phyloP scores from a whole-genome alignment of 2,329 filamentous ascomycete species.

The Cladophialophora yegresii region DNA sequence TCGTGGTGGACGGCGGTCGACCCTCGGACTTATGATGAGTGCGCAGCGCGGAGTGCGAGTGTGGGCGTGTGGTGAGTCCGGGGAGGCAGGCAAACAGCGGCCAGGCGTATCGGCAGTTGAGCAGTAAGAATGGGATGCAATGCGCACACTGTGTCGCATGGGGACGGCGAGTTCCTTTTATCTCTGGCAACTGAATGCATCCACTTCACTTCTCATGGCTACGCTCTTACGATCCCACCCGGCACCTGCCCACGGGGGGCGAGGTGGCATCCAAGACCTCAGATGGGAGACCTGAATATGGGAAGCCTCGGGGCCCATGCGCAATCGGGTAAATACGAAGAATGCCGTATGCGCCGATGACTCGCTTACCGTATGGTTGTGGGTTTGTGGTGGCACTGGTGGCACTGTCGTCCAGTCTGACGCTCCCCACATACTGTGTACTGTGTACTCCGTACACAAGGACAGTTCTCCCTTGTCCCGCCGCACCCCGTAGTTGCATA shows the following conservation, averaged over 20 bases:
- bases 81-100: background rate
- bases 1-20: background rate
- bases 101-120: background rate
- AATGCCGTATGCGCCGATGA: background rate
- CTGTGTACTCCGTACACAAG: background rate
- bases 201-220: background rate
- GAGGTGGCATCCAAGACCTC: background rate
- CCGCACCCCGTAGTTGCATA: background rate
- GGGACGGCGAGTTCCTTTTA: background rate
- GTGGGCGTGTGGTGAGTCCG: background rate
- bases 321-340: background rate
- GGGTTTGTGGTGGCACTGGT: background rate
- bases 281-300: background rate
- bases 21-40: background rate
- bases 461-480: background rate
- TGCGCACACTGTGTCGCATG: background rate
- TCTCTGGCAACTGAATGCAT: background rate
- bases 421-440: background rate
- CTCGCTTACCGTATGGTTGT: background rate
- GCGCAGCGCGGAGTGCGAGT: background rate
- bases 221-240: background rate
- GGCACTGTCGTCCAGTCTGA: background rate
- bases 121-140: background rate
- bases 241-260: background rate
- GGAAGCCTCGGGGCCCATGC: background rate